Percentiles rank a stretch among this genome's conserved stretches.
phyloP scores from a whole-genome alignment of 2,329 filamentous ascomycete species.

The Botryotinia globosa region DNA sequence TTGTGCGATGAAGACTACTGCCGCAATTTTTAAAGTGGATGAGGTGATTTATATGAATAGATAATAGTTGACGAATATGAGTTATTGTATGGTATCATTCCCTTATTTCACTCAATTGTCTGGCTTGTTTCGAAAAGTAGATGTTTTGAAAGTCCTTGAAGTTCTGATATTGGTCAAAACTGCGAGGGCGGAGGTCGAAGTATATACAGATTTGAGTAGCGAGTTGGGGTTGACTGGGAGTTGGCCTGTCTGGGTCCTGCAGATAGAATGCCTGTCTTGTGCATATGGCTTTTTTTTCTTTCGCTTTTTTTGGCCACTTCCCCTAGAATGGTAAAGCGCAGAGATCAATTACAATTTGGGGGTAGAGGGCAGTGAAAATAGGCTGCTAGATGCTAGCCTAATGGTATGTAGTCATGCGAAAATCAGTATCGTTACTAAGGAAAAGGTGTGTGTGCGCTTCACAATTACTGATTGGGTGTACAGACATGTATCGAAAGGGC shows the following conservation, averaged over 20 bases:
- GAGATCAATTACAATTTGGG: background rate
- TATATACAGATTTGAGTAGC: constrained; percentile 27
- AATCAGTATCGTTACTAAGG: background rate
- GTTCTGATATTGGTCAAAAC: constrained; percentile 9
- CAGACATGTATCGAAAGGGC: background rate
- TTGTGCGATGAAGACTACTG: constrained; percentile 27
- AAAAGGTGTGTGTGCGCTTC: constrained; percentile 6
- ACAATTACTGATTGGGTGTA: background rate
- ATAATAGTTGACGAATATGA: constrained; percentile 22
- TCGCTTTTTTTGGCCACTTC: constrained; percentile 16
- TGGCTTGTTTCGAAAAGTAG: constrained; percentile 7
- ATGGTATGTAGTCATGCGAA: constrained; percentile 11
- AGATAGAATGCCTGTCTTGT: constrained; percentile 23
- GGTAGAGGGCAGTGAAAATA: background rate
- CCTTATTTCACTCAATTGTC: constrained; percentile 15
- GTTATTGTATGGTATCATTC: constrained; percentile 24
- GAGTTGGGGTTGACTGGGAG: constrained; percentile 24
- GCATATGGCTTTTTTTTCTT: constrained; percentile 26
- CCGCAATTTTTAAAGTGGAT: constrained; percentile 25
- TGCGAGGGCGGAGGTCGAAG: constrained; percentile 25
- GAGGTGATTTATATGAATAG: constrained; percentile 24
- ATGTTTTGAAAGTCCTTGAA: background rate
- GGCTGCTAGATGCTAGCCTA: constrained; percentile 8
- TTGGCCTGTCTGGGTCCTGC: constrained; percentile 27
- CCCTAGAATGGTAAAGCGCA: background rate